These are phyloP conservation scores for Debaryomyces tyrocola DNA, from an alignment of 805 yeast species.

Conservation along the genomic window DNA sequence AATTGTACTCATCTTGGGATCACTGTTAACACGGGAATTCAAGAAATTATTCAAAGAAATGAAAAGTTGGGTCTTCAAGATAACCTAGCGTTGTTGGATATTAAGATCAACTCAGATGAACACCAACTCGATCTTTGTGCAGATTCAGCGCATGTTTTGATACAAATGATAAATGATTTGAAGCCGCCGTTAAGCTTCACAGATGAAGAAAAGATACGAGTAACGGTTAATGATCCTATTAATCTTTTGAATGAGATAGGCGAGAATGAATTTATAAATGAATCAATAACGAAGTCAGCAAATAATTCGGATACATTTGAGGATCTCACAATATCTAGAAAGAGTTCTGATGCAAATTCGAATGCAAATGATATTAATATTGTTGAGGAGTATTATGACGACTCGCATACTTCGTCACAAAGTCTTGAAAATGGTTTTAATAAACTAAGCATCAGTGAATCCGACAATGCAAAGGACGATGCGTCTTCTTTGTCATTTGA, in stretches of 20 bases:
- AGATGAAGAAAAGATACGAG: conserved; percentile 59
- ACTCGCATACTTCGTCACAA: neutral
- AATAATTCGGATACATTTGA: neutral
- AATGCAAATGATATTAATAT: conserved; percentile 6
- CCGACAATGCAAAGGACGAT: conserved; percentile 1
- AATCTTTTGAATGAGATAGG: conserved; percentile 45
- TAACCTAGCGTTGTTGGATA: conserved; percentile 32
- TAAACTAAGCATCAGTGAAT: conserved; percentile 1
- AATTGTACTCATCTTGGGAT: conserved; percentile 38
- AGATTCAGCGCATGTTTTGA: conserved; percentile 74
- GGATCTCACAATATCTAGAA: neutral
- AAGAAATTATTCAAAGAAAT: conserved; percentile 16
- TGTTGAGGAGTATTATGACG: conserved; percentile 20
- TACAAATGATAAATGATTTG: conserved; percentile 68
- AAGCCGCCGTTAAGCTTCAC: conserved; percentile 64
- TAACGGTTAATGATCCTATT: conserved; percentile 28
- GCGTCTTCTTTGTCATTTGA: conserved; percentile 16
- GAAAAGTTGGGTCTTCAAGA: conserved; percentile 19
- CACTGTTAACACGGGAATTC: conserved; percentile 24
- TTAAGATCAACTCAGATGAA: conserved; percentile 50
- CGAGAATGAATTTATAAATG: conserved; percentile 26
- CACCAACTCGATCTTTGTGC: conserved; percentile 66
- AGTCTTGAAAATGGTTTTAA: conserved; percentile 1
- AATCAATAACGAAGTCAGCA: conserved; percentile 21
- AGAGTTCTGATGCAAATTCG: neutral